Evolutionary conservation across 345 rosid species (phyloP).

Genomic region (Aegle marmelos): DNA sequence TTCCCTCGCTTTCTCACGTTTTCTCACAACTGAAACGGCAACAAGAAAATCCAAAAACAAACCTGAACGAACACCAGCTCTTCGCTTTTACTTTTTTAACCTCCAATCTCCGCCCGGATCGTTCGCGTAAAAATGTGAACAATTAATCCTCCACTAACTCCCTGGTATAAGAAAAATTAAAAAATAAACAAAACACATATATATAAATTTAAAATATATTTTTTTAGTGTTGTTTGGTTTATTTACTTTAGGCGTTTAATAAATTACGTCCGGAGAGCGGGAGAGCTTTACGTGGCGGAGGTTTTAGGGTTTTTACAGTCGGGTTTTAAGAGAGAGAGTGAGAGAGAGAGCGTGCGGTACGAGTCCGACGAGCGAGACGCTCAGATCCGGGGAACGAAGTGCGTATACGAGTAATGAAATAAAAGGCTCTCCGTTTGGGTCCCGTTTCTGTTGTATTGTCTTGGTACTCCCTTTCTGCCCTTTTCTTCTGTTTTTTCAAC

Average conservation of each 20-base stretch:
- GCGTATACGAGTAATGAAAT: background rate
- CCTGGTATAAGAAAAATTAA: slow-evolving; percentile 1
- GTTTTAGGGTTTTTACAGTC: slow-evolving; percentile 21
- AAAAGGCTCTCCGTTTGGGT: slow-evolving; percentile 10
- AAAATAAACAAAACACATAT: background rate
- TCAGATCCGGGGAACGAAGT: slow-evolving; percentile 20
- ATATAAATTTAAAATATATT: background rate
- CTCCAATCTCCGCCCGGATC: slow-evolving; percentile 6
- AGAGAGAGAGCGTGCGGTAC: background rate
- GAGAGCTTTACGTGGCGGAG: background rate
- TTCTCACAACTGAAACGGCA: background rate
- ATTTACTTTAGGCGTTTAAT: background rate
- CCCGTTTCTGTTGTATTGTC: slow-evolving; percentile 3
- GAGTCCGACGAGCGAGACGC: slow-evolving; percentile 12
- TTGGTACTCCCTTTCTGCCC: background rate
- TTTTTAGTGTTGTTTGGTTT: background rate
- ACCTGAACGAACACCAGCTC: slow-evolving; percentile 1
- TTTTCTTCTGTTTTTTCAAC: background rate
- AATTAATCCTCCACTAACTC: background rate
- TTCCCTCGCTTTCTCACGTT: background rate
- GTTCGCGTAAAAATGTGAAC: background rate
- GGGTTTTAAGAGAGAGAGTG: background rate
- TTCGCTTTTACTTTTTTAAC: background rate
- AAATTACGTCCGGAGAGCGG: background rate
- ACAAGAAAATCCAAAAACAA: slow-evolving; percentile 5